These are phyloP conservation scores for Chondrostereum purpureum DNA, from an alignment of 1,284 basidiomycete genomes.

Conservation along the genomic window DNA sequence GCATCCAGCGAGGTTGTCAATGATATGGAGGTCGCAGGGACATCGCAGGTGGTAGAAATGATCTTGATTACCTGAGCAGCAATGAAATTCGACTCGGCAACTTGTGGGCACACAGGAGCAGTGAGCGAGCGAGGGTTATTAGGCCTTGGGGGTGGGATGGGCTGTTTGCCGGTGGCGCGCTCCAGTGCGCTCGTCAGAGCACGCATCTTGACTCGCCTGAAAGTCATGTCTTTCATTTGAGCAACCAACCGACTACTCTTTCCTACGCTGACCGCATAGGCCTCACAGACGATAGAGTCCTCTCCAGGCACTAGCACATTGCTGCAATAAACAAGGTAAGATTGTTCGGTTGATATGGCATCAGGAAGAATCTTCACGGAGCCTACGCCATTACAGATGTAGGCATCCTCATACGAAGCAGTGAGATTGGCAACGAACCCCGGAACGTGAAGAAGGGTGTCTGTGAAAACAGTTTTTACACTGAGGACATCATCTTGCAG, in stretches of 20 bases:
- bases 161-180: not conserved
- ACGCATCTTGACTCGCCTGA: slow-evolving; percentile 44
- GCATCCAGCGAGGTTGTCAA: slow-evolving; percentile 31
- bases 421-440: slow-evolving; percentile 63
- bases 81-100: not conserved
- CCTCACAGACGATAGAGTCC: slow-evolving; percentile 39
- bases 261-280: slow-evolving; percentile 37
- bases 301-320: slow-evolving; percentile 36
- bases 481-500: slow-evolving; percentile 28
- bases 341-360: slow-evolving; percentile 30
- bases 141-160: not conserved
- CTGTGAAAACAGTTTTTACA: slow-evolving; percentile 53
- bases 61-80: slow-evolving; percentile 22
- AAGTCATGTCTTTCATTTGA: slow-evolving; percentile 47
- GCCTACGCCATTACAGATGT: slow-evolving; percentile 55
- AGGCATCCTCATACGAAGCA: slow-evolving; percentile 42
- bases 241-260: slow-evolving; percentile 39
- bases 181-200: slow-evolving; percentile 40
- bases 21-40: slow-evolving; percentile 24
- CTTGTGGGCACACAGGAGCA: slow-evolving; percentile 4
- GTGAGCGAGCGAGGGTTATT: not conserved
- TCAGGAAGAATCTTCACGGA: slow-evolving; percentile 38
- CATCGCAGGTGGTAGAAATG: slow-evolving; percentile 38
- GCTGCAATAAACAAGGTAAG: slow-evolving; percentile 48
- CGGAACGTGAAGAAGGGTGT: slow-evolving; percentile 60